phyloP scores from a whole-genome alignment of 202 grass and related monocot genomes.

The Alloteropsis angusta region DNA sequence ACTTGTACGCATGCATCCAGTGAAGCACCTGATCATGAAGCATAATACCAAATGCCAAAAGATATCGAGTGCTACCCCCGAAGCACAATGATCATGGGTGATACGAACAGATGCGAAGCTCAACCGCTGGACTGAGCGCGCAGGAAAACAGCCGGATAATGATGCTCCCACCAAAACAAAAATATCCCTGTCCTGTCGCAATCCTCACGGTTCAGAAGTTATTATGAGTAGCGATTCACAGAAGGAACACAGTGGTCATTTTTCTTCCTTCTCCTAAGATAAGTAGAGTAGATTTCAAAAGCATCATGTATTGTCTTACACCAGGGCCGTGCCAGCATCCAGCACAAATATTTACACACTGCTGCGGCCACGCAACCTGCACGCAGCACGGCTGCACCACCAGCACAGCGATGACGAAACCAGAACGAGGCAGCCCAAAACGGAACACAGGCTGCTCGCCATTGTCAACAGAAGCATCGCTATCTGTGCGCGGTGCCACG shows the following conservation, averaged over 20 bases:
- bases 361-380: not conserved
- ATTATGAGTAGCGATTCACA: not conserved
- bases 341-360: constrained; percentile 6
- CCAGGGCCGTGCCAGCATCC: not conserved
- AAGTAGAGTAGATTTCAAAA: not conserved
- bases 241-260: not conserved
- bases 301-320: not conserved
- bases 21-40: constrained; percentile 25
- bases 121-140: not conserved
- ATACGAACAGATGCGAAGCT: not conserved
- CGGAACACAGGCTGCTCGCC: not conserved
- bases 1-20: constrained; percentile 7
- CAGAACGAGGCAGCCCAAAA: not conserved
- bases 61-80: not conserved
- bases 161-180: not conserved
- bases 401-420: not conserved
- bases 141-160: not conserved
- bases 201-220: not conserved
- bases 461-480: not conserved
- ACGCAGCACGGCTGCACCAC: too few species aligned
- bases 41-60: constrained; percentile 33
- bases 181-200: not conserved
- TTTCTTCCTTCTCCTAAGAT: not conserved
- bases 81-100: constrained; percentile 13
- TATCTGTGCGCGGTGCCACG: not conserved